Base-by-base conservation (phyloP, 2,329 filamentous ascomycete genomes). In the Drechmeria coniospora region DNA sequence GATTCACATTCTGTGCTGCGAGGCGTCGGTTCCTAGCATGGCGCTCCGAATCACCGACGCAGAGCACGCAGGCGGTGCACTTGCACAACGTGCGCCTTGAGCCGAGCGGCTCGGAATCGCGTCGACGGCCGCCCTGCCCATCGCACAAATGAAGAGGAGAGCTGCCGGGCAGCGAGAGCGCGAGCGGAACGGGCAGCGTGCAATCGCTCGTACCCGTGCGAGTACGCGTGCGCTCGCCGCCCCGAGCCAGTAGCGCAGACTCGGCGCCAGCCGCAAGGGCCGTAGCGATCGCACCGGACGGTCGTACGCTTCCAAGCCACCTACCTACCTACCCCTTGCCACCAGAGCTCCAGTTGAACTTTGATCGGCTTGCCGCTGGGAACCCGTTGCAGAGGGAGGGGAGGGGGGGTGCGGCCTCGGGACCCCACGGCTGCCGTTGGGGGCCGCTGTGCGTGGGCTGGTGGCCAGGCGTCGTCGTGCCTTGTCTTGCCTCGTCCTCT, bases 1-100 rank as follows among this genome's bases (percentile, higher is more conserved):
- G 26, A 31, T 26, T 29, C 29, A 31, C 30, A 21, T n/a, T 23
- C 14, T 25, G 23, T 30, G 10, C 28, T 31, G 21, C 25, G 17
- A 29, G 25, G 21, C 19, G 28, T 25, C n/a, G n/a, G n/a, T n/a
- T n/a, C n/a, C n/a, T n/a, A n/a, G n/a, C n/a, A n/a, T n/a, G n/a
- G n/a, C n/a, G n/a, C n/a, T n/a, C n/a, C n/a, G n/a, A n/a, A n/a
- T n/a, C n/a, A n/a, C n/a, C n/a, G n/a, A n/a, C n/a, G n/a, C n/a
- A n/a, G n/a, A n/a, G n/a, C n/a, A n/a, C n/a, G n/a, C n/a, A n/a
- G n/a, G n/a, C n/a, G n/a, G n/a, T n/a, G n/a, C n/a, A n/a, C n/a
- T n/a, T n/a, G 23, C 25, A 32, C 24, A 22, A 20, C 14, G 19
- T 12, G 12, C 8, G 15, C 27, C 8, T 20, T 15, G 27, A 29